Conservation (phyloP, 768 basidiomycete species). For the Tulasnella sp. region DNA sequence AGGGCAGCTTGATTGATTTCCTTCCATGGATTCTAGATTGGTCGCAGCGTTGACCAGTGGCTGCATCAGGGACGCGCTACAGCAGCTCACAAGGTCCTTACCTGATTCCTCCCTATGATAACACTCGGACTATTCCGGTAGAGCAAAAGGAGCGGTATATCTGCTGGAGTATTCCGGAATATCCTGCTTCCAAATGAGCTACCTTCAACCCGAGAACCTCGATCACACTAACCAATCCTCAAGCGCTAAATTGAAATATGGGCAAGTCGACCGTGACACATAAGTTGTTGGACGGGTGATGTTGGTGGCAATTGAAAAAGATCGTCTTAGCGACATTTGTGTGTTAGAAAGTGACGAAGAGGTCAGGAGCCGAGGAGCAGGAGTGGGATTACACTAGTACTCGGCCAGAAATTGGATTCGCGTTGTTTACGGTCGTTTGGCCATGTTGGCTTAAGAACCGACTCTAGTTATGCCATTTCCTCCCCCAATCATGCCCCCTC, state of each 20-base stretch:
- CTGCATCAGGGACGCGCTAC: neutral
- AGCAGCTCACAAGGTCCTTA: slow-evolving; percentile 17
- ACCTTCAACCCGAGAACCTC: neutral
- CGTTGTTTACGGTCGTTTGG: neutral
- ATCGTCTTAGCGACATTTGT: neutral
- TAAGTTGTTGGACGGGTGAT: slow-evolving; percentile 18
- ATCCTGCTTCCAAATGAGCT: slow-evolving; percentile 34
- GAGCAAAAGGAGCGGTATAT: slow-evolving; percentile 65
- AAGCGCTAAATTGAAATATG: slow-evolving; percentile 80
- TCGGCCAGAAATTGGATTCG: neutral
- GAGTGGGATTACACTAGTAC: too few species aligned
- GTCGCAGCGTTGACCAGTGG: neutral
- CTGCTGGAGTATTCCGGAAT: slow-evolving; percentile 62
- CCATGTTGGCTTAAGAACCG: neutral
- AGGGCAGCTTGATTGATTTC: slow-evolving; percentile 72
- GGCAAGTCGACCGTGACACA: slow-evolving; percentile 65
- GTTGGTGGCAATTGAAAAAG: neutral
- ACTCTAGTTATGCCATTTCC: too few species aligned
- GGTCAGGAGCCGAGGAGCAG: neutral
- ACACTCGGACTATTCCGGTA: slow-evolving; percentile 86
- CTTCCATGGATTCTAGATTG: slow-evolving; percentile 85
- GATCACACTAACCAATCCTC: slow-evolving; percentile 66
- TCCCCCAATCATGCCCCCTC: too few species aligned
- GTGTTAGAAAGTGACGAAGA: neutral
- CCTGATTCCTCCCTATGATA: slow-evolving; percentile 82